Base-by-base conservation (phyloP, 2,329 filamentous ascomycete species). In the Pestalotiopsis sp. region DNA sequence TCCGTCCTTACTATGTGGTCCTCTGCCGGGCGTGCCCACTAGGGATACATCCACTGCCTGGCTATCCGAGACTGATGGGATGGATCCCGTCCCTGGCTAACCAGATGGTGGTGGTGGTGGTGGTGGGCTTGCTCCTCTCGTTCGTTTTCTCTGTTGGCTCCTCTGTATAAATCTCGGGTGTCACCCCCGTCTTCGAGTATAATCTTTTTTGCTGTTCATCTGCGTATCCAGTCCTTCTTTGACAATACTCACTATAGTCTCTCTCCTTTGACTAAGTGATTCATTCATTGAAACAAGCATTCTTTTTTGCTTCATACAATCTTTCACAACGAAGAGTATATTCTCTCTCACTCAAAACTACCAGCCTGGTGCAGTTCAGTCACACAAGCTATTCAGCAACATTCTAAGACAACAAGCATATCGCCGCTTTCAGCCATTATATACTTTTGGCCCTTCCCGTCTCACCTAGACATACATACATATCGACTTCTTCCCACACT, bases 211-310 rank as follows among this genome's bases (percentile, higher is more conserved):
- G 17, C 20, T 24, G n/a, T 55, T 39, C 22, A 14, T 66, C 52
- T 20, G 13, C n/a, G 40, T 35, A 70, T 68, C 73, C 72, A 68
- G 71, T 58, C 71, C 69, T 64, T 73, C 69, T 66, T 73, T 74
- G 62, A 66, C 66, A 70, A 70, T 73, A 68, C 67, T 69, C 55
- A 70, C 39, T 73, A 71, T 71, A 71, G 73, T 71, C 68, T 72
- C 73, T 72, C 66, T 73, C 75, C 71, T 67, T 71, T 74, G 69
- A 57, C 62, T 69, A 39, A 52, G 71, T 73, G 72, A 73, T 72
- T 74, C 75, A 75, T 68, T 77, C 75, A 59, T 76, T 67, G 48
- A 66, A 66, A 24, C 55, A 66, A 39, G 17, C 26, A 24, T 13
- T 11, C 30, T n/a, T 26, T 39, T 17, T 6, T 24, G n/a, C 30